Evolutionary conservation across 2,329 filamentous ascomycete genomes (phyloP), one percentile per base, ranked within the genome.

Genomic region (Talaromyces sp.): DNA sequence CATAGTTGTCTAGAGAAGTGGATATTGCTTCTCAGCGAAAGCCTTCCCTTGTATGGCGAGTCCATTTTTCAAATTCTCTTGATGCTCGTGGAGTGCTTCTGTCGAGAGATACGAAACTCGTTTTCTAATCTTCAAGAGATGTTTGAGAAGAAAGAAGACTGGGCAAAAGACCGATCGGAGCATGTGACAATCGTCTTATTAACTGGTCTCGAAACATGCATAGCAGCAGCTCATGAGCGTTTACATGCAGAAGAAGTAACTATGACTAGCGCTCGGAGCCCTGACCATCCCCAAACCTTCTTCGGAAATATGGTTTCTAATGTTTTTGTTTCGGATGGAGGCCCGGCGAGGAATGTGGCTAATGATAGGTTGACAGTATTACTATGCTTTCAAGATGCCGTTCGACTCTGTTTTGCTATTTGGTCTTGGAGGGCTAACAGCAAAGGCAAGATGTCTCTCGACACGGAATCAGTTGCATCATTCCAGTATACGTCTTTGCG

Each of bases 281-380:
- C 91, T 21, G 89, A 95, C 67, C 89, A 90, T 64, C 84, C 87
- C 13, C 89, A 92, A 69, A 87, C 91, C 5, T 93, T 97, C 70
- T 96, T 97, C 67, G 91, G 91, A 45, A 96, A 90, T 65, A 96
- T 97, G 84, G 89, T 96, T 1, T 94, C 91, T 0, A 91, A 91
- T 1, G 89, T 96, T 0, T 96, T 96, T 69, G 83, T 90, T 37
- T 84, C 88, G 0, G 91, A 97, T 60, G 80, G 84, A 0, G 85
- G 83, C 1, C 89, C 92, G 61, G 82, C 85, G n/a, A 86, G 91
- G 51, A 91, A 87, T 60, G 85, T 87, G n/a, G 91, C 92, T 8
- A 99, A 97, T 67, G 93, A 94, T 66, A 85, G 93, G 46, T 80
- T 99, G 21, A 97, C 94, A 0, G 93, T 99, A 19, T 81, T 97